Base-by-base conservation (phyloP, 2,329 filamentous ascomycete species). In the Nemania sp. region DNA sequence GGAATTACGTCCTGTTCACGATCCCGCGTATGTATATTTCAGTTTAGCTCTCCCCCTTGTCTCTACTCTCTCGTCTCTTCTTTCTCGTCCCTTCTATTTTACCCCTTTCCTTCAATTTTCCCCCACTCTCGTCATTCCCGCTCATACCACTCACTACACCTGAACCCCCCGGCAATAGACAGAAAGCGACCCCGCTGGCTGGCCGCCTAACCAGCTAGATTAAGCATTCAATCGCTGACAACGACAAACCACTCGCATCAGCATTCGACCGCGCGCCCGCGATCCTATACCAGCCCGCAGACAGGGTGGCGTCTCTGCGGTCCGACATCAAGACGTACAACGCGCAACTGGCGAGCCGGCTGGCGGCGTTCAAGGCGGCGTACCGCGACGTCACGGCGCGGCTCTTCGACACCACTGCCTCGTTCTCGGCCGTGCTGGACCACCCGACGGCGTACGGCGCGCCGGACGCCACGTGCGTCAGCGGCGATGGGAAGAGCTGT, bases 371-470 rank as follows among this genome's bases (percentile, higher is more conserved):
- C 40, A 58, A 63, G 35, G 25, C 51, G 25, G 34, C 21, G 18
- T 50, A 68, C 35, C 35, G 46, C 17, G 65, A 48, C 29, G 43
- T 66, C 9, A 63, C 59, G 11, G 57, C 58, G 12, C 51, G 49
- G 48, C 32, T 68, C n/a, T 66, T 68, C 29, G 59, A 67, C 47
- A 68, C 67, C 2, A 40, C 62, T 15, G 20, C 62, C 13, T 63
- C 58, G 1, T 67, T 68, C 34, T 29, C 54, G 12, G 42, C 60
- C 1, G 57, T 62, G 9, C 51, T 68, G 13, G 32, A 60, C 48
- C 48, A 68, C 54, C 67, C 67, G 3, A 62, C 65, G 45, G 64
- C 62, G 3, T 68, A 67, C n/a, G 67, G 67, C 12, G 67, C 67
- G 1, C 18, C 57, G 3, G 64, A 68, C 35, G 60, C 64, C 7